Evolutionary conservation across 192 early-diverging fungal genomes (phyloP).

Genomic region (Linnemannia exigua): DNA sequence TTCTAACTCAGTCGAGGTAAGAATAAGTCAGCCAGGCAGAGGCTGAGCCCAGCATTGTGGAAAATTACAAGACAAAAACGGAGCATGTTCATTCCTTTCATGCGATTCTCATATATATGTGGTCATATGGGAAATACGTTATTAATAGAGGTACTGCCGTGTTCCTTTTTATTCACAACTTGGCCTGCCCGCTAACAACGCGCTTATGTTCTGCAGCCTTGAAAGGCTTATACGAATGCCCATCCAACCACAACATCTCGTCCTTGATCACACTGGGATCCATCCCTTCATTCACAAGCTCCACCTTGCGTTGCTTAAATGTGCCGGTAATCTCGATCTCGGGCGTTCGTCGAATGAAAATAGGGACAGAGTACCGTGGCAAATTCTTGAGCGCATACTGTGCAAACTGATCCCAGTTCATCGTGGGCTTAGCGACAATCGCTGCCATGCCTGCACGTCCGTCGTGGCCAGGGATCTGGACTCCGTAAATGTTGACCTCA

Average conservation of each 20-base stretch:
- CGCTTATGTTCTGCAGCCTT: constrained; percentile 29
- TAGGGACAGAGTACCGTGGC: constrained; percentile 74
- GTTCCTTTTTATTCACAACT: constrained; percentile 20
- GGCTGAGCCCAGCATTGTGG: background rate
- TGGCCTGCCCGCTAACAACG: constrained; percentile 41
- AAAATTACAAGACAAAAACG: background rate
- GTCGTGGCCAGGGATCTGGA: constrained; percentile 68
- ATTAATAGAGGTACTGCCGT: too few relatives aligned
- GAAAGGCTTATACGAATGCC: constrained; percentile 61
- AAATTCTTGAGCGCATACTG: constrained; percentile 56
- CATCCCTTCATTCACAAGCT: constrained; percentile 62
- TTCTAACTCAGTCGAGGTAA: background rate
- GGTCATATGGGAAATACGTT: too few relatives aligned
- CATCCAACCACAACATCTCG: constrained; percentile 62
- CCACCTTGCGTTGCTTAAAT: constrained; percentile 67
- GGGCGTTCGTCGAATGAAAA: constrained; percentile 70
- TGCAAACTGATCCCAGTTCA: constrained; percentile 53
- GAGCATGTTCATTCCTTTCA: background rate
- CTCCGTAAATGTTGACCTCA: constrained; percentile 79
- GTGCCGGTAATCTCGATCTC: constrained; percentile 66
- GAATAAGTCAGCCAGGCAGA: too few relatives aligned
- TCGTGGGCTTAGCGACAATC: constrained; percentile 57
- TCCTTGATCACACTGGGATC: constrained; percentile 49
- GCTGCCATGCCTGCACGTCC: constrained; percentile 81
- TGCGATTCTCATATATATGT: too few relatives aligned